These are phyloP conservation scores for Lantana camara DNA, from an alignment of 257 asterid species.

Conservation along the genomic window DNA sequence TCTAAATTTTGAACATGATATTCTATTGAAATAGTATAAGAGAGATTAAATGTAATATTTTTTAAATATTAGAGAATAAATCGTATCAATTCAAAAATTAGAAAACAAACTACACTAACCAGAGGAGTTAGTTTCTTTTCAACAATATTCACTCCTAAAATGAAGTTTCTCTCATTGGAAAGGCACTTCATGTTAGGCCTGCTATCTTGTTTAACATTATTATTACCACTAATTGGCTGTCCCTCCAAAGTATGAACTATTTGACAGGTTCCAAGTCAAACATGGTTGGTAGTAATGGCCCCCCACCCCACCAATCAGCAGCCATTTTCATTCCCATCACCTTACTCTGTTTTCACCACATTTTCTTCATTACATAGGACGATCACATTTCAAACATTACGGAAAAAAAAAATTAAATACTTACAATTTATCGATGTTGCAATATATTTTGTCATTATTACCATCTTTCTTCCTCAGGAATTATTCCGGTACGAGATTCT, in stretches of 20 bases:
- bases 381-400: neutral
- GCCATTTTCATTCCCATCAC: slow-evolving; percentile 16
- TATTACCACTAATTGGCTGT: neutral
- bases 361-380: neutral
- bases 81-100: too few species aligned
- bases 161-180: neutral
- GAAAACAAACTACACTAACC: too few species aligned
- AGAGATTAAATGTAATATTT: too few species aligned
- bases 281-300: slow-evolving; percentile 16
- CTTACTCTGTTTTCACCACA: slow-evolving; percentile 8
- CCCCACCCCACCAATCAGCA: neutral
- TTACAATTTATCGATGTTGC: too few species aligned
- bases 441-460: neutral
- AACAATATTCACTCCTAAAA: neutral
- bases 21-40: too few species aligned
- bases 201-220: neutral
- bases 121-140: too few species aligned
- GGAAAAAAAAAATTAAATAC: neutral
- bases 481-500: neutral
- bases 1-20: too few species aligned
- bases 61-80: too few species aligned
- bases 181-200: neutral
- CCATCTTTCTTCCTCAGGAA: neutral
- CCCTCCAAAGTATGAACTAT: slow-evolving; percentile 20
- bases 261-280: slow-evolving; percentile 36